Conservation (phyloP, 805 yeast species). For the Saccharomycopsis sp. region DNA sequence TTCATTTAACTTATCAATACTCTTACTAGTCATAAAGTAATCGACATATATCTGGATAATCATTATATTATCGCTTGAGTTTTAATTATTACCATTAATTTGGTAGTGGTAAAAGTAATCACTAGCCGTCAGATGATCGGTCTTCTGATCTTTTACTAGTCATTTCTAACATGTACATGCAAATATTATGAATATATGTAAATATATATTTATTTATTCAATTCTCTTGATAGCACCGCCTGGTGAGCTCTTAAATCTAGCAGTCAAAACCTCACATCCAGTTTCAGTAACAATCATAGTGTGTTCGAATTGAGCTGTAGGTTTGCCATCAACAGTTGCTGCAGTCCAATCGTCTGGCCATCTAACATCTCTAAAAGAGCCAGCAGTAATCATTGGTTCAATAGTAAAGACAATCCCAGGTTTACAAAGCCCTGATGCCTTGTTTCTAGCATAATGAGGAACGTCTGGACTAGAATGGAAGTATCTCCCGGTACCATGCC, state of each 20-base stretch:
- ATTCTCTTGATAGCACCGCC: conserved; percentile 75
- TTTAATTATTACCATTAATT: no score
- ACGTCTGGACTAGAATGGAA: conserved; percentile 92
- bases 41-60: no score
- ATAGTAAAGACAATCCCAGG: conserved; percentile 96
- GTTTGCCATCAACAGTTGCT: conserved; percentile 80
- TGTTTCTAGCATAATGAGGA: conserved; percentile 91
- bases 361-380: conserved; percentile 66
- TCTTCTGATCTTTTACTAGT: no score
- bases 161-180: no score
- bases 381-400: conserved; percentile 93
- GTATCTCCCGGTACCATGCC: conserved; percentile 82
- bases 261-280: conserved; percentile 87
- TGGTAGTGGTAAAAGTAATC: no score
- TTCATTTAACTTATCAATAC: no score
- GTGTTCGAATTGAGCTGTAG: conserved; percentile 94
- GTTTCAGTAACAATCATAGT: conserved; percentile 87
- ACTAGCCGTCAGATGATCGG: no score
- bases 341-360: conserved; percentile 99
- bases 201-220: conserved; percentile 23
- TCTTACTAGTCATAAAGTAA: no score
- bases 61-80: no score
- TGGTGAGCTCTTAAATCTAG: conserved; percentile 72
- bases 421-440: conserved; percentile 87
- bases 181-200: no score